Percentiles rank a stretch among this genome's conserved stretches.
Evolutionary conservation across 345 rosid genomes (phyloP).

Genomic region (Erodium maritimum): DNA sequence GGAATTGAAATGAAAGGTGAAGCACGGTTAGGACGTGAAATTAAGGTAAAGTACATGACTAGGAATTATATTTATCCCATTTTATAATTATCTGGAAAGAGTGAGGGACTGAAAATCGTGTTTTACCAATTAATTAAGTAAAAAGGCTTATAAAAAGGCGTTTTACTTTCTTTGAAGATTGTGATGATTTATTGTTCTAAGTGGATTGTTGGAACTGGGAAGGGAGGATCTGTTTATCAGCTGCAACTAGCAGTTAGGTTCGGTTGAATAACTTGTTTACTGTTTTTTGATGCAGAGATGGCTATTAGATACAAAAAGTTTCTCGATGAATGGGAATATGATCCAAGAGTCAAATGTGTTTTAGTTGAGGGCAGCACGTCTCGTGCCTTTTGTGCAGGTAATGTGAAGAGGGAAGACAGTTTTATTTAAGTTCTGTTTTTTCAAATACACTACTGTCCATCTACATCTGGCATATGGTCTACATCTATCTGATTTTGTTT

Average conservation of each 20-base stretch:
- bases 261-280: not conserved
- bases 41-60: no score
- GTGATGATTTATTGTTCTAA: not conserved
- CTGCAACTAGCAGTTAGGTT: not conserved
- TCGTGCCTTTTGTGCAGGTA: constrained; percentile 90
- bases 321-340: constrained; percentile 86
- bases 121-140: no score
- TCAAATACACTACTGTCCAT: not conserved
- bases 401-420: not conserved
- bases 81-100: no score
- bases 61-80: no score
- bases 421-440: not conserved
- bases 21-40: no score
- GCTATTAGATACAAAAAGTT: constrained; percentile 52
- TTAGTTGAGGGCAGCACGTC: constrained; percentile 59
- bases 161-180: no score
- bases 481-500: not conserved
- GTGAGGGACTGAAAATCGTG: no score
- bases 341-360: constrained; percentile 69
- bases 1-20: no score
- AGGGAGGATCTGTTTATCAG: no score
- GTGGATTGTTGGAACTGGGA: not conserved
- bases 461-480: not conserved
- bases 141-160: no score
- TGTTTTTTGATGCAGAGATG: constrained; percentile 42